phyloP scores from a whole-genome alignment of 1,139 yeast genomes.

The Geotrichum histeridarum region DNA sequence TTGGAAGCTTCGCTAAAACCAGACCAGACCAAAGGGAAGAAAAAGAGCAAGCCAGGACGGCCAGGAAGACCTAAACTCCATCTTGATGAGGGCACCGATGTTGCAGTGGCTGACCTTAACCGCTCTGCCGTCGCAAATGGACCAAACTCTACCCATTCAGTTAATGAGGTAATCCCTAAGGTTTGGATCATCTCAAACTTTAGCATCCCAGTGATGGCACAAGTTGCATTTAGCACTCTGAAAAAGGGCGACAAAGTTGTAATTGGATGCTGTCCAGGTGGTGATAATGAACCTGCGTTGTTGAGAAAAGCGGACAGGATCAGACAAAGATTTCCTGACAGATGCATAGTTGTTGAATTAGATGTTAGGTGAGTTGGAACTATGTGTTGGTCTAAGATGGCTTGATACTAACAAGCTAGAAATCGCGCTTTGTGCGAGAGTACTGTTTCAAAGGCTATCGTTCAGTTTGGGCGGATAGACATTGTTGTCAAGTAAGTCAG shows the following conservation, averaged over 20 bases:
- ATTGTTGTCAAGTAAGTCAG: slow-evolving; percentile 26
- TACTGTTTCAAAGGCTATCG: slow-evolving; percentile 28
- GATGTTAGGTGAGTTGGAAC: slow-evolving; percentile 22
- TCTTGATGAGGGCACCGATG: neutral
- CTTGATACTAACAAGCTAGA: slow-evolving; percentile 4
- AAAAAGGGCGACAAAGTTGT: slow-evolving; percentile 26
- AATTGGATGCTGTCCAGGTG: slow-evolving; percentile 21
- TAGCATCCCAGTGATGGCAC: slow-evolving; percentile 23
- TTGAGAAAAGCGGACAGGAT: slow-evolving; percentile 16
- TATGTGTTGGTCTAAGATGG: neutral
- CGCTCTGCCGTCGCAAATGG: neutral
- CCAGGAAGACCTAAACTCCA: slow-evolving; percentile 14
- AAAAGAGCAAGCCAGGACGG: neutral
- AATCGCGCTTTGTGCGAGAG: slow-evolving; percentile 31
- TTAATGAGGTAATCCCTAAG: slow-evolving; percentile 20
- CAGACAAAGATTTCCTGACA: slow-evolving; percentile 22
- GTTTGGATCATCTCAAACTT: slow-evolving; percentile 29
- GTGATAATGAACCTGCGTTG: slow-evolving; percentile 18
- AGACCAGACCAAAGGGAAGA: slow-evolving; percentile 1
- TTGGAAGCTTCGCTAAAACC: neutral
- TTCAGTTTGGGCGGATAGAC: slow-evolving; percentile 30
- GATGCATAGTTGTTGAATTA: slow-evolving; percentile 25
- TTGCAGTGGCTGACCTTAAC: neutral
- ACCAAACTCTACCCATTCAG: slow-evolving; percentile 6
- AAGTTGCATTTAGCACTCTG: slow-evolving; percentile 24